Conservation (phyloP, 2,329 filamentous ascomycete species). For the Chrysoporthe cubensis region DNA sequence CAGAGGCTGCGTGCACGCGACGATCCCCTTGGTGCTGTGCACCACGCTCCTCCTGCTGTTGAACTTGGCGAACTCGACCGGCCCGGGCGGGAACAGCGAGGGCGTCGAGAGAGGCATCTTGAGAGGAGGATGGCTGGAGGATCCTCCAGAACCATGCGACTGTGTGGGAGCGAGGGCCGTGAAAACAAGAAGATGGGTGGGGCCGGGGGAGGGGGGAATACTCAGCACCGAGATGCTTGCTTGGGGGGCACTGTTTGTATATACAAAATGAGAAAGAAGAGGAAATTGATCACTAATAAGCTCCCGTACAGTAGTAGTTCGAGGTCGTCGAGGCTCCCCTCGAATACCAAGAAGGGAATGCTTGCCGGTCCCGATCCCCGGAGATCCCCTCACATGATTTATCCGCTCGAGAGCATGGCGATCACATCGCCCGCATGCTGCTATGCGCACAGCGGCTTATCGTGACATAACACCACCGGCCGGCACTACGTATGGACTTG, state of each 20-base stretch:
- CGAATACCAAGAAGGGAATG: neutral
- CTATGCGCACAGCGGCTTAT: neutral
- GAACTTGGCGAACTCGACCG: constrained; percentile 64
- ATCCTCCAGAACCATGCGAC: neutral
- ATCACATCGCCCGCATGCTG: neutral
- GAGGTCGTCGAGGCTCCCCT: no score
- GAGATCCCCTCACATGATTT: neutral
- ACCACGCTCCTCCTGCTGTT: constrained; percentile 87
- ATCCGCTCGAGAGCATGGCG: neutral
- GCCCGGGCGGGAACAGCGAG: constrained; percentile 51
- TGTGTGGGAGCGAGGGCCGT: no score
- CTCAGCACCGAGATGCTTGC: no score
- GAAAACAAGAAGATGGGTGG: no score
- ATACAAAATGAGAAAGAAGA: no score
- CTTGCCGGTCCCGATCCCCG: neutral
- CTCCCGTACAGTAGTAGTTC: no score
- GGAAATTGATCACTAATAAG: no score
- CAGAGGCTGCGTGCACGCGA: constrained; percentile 86
- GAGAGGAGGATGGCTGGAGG: neutral
- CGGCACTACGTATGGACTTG: neutral
- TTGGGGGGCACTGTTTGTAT: no score
- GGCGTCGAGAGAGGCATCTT: constrained; percentile 53
- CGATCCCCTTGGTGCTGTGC: constrained; percentile 89
- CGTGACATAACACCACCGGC: constrained; percentile 6
- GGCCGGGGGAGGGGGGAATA: no score